Conservation (phyloP, 163 green algal genomes). For the Scenedesmus sp. region DNA sequence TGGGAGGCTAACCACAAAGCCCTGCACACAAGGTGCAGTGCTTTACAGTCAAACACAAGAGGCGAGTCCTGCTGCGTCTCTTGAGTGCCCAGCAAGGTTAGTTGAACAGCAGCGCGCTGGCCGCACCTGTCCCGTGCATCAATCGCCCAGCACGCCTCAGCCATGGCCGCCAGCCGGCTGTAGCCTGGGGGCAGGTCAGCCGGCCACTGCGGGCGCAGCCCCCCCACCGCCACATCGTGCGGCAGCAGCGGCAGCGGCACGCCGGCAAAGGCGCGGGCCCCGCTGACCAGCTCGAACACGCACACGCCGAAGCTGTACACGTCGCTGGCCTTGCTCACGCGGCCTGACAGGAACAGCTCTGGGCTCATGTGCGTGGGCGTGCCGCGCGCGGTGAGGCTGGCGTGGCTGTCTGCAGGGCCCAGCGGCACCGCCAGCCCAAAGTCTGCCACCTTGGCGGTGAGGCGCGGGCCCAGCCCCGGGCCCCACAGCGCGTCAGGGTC, state of each 20-base stretch:
- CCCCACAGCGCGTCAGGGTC: constrained; percentile 2
- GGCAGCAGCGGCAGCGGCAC: constrained; percentile 43
- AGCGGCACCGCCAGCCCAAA: constrained; percentile 39
- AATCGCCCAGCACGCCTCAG: constrained; percentile 32
- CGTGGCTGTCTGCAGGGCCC: constrained; percentile 17
- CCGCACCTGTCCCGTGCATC: not conserved
- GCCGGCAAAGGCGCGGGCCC: constrained; percentile 45
- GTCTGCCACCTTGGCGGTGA: constrained; percentile 26
- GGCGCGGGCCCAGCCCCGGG: not conserved
- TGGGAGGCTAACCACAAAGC: not conserved
- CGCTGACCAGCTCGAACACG: constrained; percentile 57
- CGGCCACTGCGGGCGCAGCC: constrained; percentile 27
- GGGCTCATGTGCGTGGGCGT: constrained; percentile 46
- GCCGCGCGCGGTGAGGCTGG: constrained; percentile 2
- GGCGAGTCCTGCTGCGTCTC: not conserved
- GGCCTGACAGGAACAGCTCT: constrained; percentile 59
- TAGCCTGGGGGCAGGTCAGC: not conserved
- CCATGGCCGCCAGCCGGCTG: not conserved
- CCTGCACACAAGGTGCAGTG: not conserved
- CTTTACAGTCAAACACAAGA: not conserved
- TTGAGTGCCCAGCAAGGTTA: not conserved
- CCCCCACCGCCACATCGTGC: constrained; percentile 35
- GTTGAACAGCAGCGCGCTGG: no score
- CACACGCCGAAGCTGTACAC: constrained; percentile 60
- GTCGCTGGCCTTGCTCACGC: constrained; percentile 58